Evolutionary conservation across 176 grass and related monocot species (phyloP).

Genomic region (Ampelocalamus luodianensis): DNA sequence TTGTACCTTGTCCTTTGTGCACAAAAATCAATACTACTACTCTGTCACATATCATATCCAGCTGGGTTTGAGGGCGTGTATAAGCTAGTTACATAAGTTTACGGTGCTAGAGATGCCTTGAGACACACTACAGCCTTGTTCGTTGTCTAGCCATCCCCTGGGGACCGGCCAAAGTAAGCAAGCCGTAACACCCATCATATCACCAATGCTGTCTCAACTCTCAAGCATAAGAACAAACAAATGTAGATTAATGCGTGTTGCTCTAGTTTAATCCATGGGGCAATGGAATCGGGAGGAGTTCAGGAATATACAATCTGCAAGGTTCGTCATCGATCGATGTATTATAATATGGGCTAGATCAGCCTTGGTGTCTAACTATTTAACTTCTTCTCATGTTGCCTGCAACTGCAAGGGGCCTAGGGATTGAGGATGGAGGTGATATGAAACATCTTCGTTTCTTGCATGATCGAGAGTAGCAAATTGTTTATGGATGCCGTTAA

Average conservation of each 20-base stretch:
- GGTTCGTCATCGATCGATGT: slow-evolving; percentile 7
- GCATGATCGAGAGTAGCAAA: not conserved
- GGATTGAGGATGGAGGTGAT: slow-evolving; percentile 37
- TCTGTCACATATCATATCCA: not conserved
- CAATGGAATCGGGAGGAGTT: slow-evolving; percentile 58
- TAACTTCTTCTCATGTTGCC: slow-evolving; percentile 17
- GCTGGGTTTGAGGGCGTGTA: slow-evolving; percentile 28
- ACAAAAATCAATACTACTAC: slow-evolving; percentile 31
- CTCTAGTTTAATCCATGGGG: slow-evolving; percentile 52
- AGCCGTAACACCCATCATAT: slow-evolving; percentile 32
- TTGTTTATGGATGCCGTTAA: slow-evolving; percentile 50
- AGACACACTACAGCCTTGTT: slow-evolving; percentile 60
- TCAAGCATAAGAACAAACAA: slow-evolving; percentile 49
- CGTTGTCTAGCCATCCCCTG: slow-evolving; percentile 36
- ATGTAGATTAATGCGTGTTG: slow-evolving; percentile 26
- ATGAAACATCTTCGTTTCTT: slow-evolving; percentile 5
- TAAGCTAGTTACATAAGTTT: slow-evolving; percentile 45
- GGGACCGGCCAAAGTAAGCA: slow-evolving; percentile 38
- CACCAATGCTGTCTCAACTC: slow-evolving; percentile 25
- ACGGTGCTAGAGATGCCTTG: slow-evolving; percentile 48
- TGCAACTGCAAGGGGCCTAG: slow-evolving; percentile 38
- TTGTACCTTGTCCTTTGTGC: slow-evolving; percentile 35
- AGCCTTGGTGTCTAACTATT: not conserved
- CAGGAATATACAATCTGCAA: slow-evolving; percentile 36
- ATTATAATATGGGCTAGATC: slow-evolving; percentile 9